Evolutionary conservation across 495 filamentous ascomycete genomes (phyloP).

Genomic region (Penicillium bovifimosum): DNA sequence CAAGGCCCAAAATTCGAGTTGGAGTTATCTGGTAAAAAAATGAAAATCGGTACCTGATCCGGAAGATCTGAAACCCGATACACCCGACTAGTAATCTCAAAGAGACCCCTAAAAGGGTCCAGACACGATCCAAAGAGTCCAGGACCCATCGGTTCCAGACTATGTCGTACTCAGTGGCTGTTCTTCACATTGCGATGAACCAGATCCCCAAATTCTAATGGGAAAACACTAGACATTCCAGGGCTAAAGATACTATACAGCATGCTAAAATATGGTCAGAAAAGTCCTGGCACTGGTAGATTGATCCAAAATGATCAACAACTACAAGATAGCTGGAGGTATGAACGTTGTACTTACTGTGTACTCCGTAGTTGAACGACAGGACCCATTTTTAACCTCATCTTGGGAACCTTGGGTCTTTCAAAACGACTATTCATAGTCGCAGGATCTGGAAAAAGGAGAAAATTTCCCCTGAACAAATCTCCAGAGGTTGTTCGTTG

Average conservation of each 20-base stretch:
- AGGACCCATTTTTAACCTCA: constrained; percentile 7
- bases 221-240: background rate
- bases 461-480: background rate
- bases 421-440: background rate
- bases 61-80: constrained; percentile 1
- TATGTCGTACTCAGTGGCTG: background rate
- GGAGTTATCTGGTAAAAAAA: background rate
- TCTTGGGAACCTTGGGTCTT: constrained; percentile 8
- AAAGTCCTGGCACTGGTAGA: background rate
- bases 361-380: background rate
- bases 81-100: background rate
- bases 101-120: constrained; percentile 8
- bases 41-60: constrained; percentile 7
- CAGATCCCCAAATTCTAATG: no score
- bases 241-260: no score
- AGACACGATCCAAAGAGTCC: constrained; percentile 2
- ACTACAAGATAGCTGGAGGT: no score
- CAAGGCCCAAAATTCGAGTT: background rate
- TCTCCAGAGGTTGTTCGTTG: background rate
- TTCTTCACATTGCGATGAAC: background rate
- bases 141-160: constrained; percentile 5
- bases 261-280: no score
- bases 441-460: background rate
- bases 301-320: background rate
- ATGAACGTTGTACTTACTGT: background rate